Percentiles rank a stretch among this genome's conserved stretches.
These are phyloP conservation scores for Fraxinus platypoda DNA, from an alignment of 305 asterid genomes.

Conservation along the genomic window DNA sequence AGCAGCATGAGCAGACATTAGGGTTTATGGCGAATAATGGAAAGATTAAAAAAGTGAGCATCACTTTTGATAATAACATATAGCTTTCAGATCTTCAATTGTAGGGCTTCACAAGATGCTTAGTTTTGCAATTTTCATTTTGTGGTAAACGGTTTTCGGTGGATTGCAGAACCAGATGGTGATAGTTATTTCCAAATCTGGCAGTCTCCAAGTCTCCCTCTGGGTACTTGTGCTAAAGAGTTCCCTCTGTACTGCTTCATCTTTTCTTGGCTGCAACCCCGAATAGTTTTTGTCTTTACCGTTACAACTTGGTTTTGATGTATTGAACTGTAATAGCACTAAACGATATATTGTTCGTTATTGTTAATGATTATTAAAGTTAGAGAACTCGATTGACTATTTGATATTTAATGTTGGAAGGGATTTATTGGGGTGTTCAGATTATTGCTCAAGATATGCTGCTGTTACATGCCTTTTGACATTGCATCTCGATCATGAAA, in stretches of 20 bases:
- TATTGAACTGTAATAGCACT: not conserved
- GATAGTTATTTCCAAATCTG: not conserved
- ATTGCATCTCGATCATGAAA: not conserved
- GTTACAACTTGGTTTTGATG: not conserved
- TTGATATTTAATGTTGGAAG: not conserved
- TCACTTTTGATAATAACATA: not conserved
- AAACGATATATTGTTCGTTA: not conserved
- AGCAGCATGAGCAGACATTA: slow-evolving; percentile 25
- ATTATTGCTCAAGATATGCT: not conserved
- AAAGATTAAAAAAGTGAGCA: not conserved
- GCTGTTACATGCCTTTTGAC: not conserved
- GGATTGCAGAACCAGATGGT: not conserved
- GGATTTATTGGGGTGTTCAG: not conserved
- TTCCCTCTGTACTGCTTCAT: not conserved
- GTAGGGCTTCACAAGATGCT: not conserved
- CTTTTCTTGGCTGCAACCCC: not conserved
- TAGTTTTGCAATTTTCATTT: not conserved
- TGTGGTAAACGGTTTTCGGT: not conserved
- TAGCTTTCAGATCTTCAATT: not conserved
- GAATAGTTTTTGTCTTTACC: not conserved
- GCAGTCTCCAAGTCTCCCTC: not conserved
- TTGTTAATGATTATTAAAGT: not conserved
- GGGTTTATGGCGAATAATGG: slow-evolving; percentile 2
- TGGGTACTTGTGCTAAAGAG: not conserved
- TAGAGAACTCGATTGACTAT: not conserved